Evolutionary conservation across 208 protist genomes (phyloP), one percentile per base, ranked within the genome.

Genomic region (Leishmania turanica): DNA sequence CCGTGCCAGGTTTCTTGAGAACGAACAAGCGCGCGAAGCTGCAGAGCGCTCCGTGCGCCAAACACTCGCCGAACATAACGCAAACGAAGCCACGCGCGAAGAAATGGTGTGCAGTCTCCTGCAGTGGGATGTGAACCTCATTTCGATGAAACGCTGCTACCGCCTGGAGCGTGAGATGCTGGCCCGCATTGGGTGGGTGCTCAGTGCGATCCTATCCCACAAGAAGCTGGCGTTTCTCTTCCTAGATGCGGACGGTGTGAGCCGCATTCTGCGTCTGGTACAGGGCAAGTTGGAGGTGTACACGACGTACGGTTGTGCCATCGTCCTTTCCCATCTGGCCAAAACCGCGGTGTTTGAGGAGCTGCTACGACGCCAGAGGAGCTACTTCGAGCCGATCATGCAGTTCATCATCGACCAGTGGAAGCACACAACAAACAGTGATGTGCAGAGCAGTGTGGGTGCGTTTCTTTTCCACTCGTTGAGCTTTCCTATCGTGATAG

Each of bases 181-280:
- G 45, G 87, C 86, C 27, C 88, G 92, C 11, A 87, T 90, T 8
- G 83, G 87, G 49, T 96, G 93, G 91, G 88, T 94, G 40, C 85
- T 97, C 56, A 96, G 90, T 78, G 89, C 90, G 11, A 82, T 97
- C 21, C 86, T 97, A 34, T 87, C 77, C 37, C 95, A 97, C 85
- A 92, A 90, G 75, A 96, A 95, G 80, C 83, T 96, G 27, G 91
- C 90, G 1, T 78, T 96, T 79, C 74, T 92, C 47, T 97, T 97
- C 78, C 78, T 96, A 9, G 89, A 93, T 53, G 81, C 86, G 19
- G 88, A 90, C 80, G 95, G 95, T 60, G 77, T 94, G 37, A 66
- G 76, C 51, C 87, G 86, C 45, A 84, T 97, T 15, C 83, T 96
- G 64, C 89, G 69, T 24, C 56, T 95, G 24, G 74, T 90, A 31